Evolutionary conservation across 805 yeast genomes (phyloP).

Genomic region (Sugiyamaella chiloensis): DNA sequence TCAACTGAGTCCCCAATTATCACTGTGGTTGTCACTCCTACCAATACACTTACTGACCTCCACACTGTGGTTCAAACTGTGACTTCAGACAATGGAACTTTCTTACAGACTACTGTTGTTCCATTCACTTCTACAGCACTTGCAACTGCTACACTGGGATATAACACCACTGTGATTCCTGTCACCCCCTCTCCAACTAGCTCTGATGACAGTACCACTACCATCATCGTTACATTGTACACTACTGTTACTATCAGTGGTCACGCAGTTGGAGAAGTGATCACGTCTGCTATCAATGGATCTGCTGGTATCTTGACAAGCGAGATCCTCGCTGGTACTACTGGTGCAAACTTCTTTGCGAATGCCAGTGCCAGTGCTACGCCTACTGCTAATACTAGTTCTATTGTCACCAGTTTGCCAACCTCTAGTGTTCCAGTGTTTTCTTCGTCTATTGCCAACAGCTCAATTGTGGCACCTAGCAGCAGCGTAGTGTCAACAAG

Average conservation of each 20-base stretch:
- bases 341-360: constrained; percentile 2
- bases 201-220: constrained; percentile 9
- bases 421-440: background rate
- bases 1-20: constrained; percentile 10
- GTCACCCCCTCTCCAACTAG: constrained; percentile 3
- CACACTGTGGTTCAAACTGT: constrained; percentile 16
- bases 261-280: constrained; percentile 6
- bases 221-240: constrained; percentile 10
- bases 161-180: background rate
- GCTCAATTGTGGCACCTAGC: background rate
- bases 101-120: constrained; percentile 9
- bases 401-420: constrained; percentile 4
- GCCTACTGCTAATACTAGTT: background rate
- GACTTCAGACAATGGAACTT: constrained; percentile 12
- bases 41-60: constrained; percentile 11
- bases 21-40: constrained; percentile 17
- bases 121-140: constrained; percentile 9
- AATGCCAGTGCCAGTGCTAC: constrained; percentile 1
- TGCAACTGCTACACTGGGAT: constrained; percentile 9
- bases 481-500: background rate
- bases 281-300: constrained; percentile 7
- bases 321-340: background rate
- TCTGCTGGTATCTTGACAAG: constrained; percentile 1
- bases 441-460: background rate
- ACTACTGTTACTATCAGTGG: constrained; percentile 8